phyloP scores from a whole-genome alignment of 2,329 filamentous ascomycete species.

The Penicillium capsulatum region DNA sequence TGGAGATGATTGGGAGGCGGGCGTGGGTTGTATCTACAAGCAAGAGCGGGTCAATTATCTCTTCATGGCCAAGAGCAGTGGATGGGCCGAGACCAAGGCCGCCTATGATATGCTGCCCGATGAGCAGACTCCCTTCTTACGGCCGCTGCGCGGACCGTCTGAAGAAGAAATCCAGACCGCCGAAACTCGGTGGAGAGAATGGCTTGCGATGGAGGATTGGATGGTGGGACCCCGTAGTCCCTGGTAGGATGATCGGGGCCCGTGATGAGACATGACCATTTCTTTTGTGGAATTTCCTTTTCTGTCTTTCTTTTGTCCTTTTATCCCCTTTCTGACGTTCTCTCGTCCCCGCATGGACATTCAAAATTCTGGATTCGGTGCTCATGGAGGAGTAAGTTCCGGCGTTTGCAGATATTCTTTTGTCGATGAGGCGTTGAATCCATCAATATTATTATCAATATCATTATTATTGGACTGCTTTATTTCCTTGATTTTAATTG shows the following conservation, averaged over 20 bases:
- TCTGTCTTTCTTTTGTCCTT: conserved; percentile 2
- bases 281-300: conserved; percentile 8
- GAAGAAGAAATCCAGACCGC: conserved; percentile 77
- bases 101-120: conserved; percentile 83
- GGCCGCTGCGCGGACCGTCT: conserved; percentile 68
- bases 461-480: too few species aligned
- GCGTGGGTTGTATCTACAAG: conserved; percentile 77
- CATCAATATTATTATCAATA: neutral
- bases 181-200: conserved; percentile 85
- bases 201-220: conserved; percentile 97
- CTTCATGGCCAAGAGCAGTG: conserved; percentile 87
- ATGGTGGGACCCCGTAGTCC: conserved; percentile 72
- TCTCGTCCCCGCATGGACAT: too few species aligned
- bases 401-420: conserved; percentile 4
- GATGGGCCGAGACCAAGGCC: conserved; percentile 84
- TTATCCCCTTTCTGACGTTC: too few species aligned
- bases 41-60: conserved; percentile 89
- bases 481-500: too few species aligned
- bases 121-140: conserved; percentile 80
- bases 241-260: conserved; percentile 20
- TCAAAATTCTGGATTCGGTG: too few species aligned
- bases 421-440: neutral
- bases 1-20: conserved; percentile 76
- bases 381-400: neutral
- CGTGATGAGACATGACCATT: conserved; percentile 26